Evolutionary conservation across 768 basidiomycete species (phyloP), one percentile per base, ranked within the genome.

Genomic region (Lentinula lateritia): DNA sequence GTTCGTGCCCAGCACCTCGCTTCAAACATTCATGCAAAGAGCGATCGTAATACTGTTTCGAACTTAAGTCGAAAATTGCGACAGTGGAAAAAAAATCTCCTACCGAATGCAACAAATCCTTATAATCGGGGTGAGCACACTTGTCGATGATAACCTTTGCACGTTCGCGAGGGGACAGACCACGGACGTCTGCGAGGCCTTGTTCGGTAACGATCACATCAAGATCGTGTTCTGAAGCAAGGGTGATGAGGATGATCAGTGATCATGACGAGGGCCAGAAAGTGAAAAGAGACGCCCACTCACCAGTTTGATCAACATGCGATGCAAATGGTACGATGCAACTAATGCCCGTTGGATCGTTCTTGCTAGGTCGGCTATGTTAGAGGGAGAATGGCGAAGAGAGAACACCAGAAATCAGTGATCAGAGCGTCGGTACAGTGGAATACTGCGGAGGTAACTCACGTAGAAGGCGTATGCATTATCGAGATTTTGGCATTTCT

Each of bases 141-240:
- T 80, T 78, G 53, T 77, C 68, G 38, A 81, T 81, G 62, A 81
- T 80, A 16, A 78, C 7, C 1, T 78, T 78, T 0, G 80, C 80
- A 8, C 79, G 73, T 60, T 81, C 78, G 23, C 80, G 71, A 0
- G 80, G 80, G 6, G 78, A 75, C 10, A 81, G 69, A 4, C 79
- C 79, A 23, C 80, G 75, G 12, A 81, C 68, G 62, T 81, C 80
- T 35, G 79, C 80, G 6, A 80, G 73, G 41, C 80, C 80, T 62
- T 81, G 80, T 64, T 81, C 80, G 3, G 80, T 80, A 18, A 81
- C 78, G 59, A 81, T 62, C 16, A 81, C 65, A 62, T 81, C 80
- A 3, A 81, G 69, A 62, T 80, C 80, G 61, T 81, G 80, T 65
- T 81, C 80, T 78, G 43, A 7, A 35, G 13, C 12, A 9, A 1